Percentiles rank a stretch among this genome's conserved stretches.
Conservation (phyloP, 805 yeast genomes). For the Candida saitoana region DNA sequence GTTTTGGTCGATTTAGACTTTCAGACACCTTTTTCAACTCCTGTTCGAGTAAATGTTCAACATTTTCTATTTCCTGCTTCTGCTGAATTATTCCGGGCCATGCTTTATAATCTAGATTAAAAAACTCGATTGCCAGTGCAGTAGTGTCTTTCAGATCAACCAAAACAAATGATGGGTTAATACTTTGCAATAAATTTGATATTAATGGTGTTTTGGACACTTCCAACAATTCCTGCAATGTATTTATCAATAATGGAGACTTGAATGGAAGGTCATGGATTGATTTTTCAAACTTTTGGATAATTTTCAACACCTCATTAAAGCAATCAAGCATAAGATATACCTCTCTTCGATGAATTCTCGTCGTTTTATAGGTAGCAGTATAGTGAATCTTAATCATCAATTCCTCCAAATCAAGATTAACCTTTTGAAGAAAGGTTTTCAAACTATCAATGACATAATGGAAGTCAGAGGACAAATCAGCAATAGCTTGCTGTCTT, state of each 20-base stretch:
- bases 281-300: constrained; percentile 31
- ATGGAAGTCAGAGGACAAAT: constrained; percentile 23
- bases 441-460: constrained; percentile 33
- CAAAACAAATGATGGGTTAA: constrained; percentile 50
- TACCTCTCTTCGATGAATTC: constrained; percentile 30
- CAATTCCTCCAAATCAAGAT: constrained; percentile 30
- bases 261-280: constrained; percentile 29
- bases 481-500: constrained; percentile 56
- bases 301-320: constrained; percentile 21
- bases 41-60: constrained; percentile 45
- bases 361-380: constrained; percentile 20
- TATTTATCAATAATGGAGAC: constrained; percentile 29
- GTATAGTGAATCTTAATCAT: constrained; percentile 38
- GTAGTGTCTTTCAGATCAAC: constrained; percentile 42
- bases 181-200: constrained; percentile 41
- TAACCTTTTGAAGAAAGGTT: constrained; percentile 18
- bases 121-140: constrained; percentile 43
- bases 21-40: constrained; percentile 50
- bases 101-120: constrained; percentile 30
- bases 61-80: constrained; percentile 33
- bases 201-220: constrained; percentile 28
- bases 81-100: constrained; percentile 39
- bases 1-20: constrained; percentile 51
- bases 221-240: constrained; percentile 37
- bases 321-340: constrained; percentile 28